Evolutionary conservation across 306 rosid species (phyloP), one percentile per base, ranked within the genome.

Genomic region (Cercis canadensis): DNA sequence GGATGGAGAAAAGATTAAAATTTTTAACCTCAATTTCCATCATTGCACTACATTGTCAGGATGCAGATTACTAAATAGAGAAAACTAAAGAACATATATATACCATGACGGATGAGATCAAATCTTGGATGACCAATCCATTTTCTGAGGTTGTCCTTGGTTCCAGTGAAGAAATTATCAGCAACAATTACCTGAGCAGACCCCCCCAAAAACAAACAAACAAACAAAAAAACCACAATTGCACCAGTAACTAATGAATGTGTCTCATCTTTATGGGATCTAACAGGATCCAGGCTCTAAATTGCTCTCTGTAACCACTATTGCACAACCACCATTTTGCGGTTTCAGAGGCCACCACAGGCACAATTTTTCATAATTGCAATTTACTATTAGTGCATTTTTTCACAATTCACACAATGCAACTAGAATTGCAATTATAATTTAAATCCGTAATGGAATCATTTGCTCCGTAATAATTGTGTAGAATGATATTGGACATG

Each of bases 101-200:
- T 89, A 92, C 98, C 98, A 36, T 92, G 96, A 40, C 98, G 98
- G 65, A 92, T 90, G 33, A 92, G 90, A 87, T 92, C 96, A 29
- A 92, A 92, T 88, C 98, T 86, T 43, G 98, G 96, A 76, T 89
- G 96, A 47, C 88, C 96, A 80, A 92, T 90, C 98, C 98, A 92
- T 67, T 80, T 90, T 62, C 54, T 92, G 71, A 92, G 89, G 80
- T 92, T 92, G 78, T 90, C 98, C 86, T 90, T 92, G 15, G 92
- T 86, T 71, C 98, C 98, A 11, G 96, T 90, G 87, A 92, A 92
- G 88, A 75, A 90, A 78, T 92, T 92, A 74, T 92, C 98, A 73
- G 40, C 98, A 44, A 90, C 98, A 76, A 92, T 85, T 10, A 92
- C 96, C 98, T 89, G 80, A 69, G 61, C 44, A 73, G 57, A 62